Base-by-base conservation (phyloP, 257 asterid genomes). In the Fraxinus quadrangulata region DNA sequence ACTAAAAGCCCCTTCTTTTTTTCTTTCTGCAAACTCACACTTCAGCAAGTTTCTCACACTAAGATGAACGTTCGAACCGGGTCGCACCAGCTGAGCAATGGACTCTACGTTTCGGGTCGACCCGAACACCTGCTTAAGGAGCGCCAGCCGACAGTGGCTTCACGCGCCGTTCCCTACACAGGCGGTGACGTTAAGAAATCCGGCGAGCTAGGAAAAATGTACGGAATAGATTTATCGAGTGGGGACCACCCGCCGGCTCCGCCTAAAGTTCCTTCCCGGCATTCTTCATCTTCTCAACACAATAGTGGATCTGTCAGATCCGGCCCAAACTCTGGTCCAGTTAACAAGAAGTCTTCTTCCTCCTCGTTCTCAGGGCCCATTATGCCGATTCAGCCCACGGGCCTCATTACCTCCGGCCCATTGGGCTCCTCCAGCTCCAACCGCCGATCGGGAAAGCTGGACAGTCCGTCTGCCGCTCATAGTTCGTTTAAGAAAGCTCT, bases 121-220 rank as follows among this genome's bases (percentile, higher is more conserved):
- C 96, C 97, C 75, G 98, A 92, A 21, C 89, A 89, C 47, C 94
- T 89, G 78, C 83, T n/a, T 54, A 94, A 90, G 67, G 97, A 91
- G 17, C 95, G 97, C 67, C 94, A 78, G 13, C 94, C 93, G 0
- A 88, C 92, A 71, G 87, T 90, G 87, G 88, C 87, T 10, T 85
- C 98, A 6, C 91, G 97, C 31, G 92, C 96, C 70, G 89, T 87
- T 2, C 96, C 96, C 0, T 94, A 94, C 83, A 94, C 97, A 70
- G 98, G 97, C 77, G 98, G 98, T 4, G 96, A 94, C 75, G 93
- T 94, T 23, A 92, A 90, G 89, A 92, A 85, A 26, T 94, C 98
- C 61, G 98, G 98, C 2, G 98, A 94, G 84, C 88, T 94, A 23
- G 98, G 96, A 0, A 92, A 88, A 81, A 94, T 94, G 98, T 90